Conservation (phyloP, 2,329 filamentous ascomycete species). For the Aspergillus viridinutans region DNA sequence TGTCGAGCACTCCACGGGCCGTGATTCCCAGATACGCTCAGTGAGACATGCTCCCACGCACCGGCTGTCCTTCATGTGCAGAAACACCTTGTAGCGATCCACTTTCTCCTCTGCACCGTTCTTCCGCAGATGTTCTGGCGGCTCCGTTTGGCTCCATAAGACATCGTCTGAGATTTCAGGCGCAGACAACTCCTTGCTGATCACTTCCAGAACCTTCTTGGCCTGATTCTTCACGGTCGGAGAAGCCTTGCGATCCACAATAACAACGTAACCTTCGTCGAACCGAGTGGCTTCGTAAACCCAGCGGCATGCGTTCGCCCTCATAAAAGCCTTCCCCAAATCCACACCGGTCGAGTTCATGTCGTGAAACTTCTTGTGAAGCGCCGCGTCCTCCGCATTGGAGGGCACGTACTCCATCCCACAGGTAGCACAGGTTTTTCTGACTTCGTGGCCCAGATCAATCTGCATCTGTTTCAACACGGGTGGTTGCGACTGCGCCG, state of each 20-base stretch:
- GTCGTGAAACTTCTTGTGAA: slow-evolving; percentile 63
- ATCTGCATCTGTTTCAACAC: slow-evolving; percentile 57
- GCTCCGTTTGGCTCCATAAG: slow-evolving; percentile 51
- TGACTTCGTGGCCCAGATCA: slow-evolving; percentile 53
- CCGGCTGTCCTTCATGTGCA: slow-evolving; percentile 58
- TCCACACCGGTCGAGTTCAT: slow-evolving; percentile 59
- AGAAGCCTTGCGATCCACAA: slow-evolving; percentile 54
- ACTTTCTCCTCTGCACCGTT: slow-evolving; percentile 33
- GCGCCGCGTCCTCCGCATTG: slow-evolving; percentile 55
- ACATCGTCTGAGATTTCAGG: slow-evolving; percentile 55
- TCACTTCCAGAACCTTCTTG: slow-evolving; percentile 57
- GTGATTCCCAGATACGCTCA: slow-evolving; percentile 57
- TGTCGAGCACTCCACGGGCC: slow-evolving; percentile 42
- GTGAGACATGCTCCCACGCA: slow-evolving; percentile 60
- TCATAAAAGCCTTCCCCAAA: slow-evolving; percentile 55
- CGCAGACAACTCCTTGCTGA: slow-evolving; percentile 59
- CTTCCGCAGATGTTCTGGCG: slow-evolving; percentile 35
- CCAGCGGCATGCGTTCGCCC: slow-evolving; percentile 49
- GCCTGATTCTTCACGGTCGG: slow-evolving; percentile 48
- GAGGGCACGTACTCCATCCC: slow-evolving; percentile 66
- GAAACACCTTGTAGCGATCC: slow-evolving; percentile 56
- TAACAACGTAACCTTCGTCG: slow-evolving; percentile 51
- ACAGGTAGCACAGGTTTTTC: slow-evolving; percentile 56
- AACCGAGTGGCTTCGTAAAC: slow-evolving; percentile 49
- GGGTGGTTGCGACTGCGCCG: slow-evolving; percentile 24